Base-by-base conservation (phyloP, 371 early-diverging fungal species). In the Mortierella sp. region DNA sequence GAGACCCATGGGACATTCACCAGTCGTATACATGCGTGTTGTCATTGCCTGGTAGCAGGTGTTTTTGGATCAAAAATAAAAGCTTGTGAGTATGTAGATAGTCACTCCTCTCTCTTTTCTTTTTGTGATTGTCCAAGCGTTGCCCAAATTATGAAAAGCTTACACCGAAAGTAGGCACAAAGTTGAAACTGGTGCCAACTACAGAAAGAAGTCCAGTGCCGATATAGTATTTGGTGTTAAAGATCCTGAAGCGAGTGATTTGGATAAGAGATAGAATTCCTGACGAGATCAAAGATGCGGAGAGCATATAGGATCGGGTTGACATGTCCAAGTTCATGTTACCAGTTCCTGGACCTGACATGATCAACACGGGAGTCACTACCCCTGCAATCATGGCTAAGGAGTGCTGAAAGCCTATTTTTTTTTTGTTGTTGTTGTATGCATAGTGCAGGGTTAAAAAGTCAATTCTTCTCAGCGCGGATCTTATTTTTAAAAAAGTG, bases 361-460 rank as follows among this genome's bases (percentile, higher is more conserved):
- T 77, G 40, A 88, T 78, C 30, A 87, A 72, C 0, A 87, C 85
- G 4, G 89, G 89, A 14, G 88, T 81, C 39, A 88, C 87, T 20
- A 88, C 80, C 28, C 87, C 88, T 28, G 86, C 88, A 65, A 88
- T 84, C 54, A 88, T 87, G 28, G 87, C 84, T 60, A 88, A 64
- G 32, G 77, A 55, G 54, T 77, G 77, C 57, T 77, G 77, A 30
- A 77, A 77, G 30, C 77, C 77, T 77, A 14, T 43, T 12, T 43
- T 39, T 4, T 39, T 39, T 4, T 39, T 39, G 10, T 39, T 39
- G 10, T 39, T 39, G 39, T 39, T 43, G 43, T 43, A 6, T 43
- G 43, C 30, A 30, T 30, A 30, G 30, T 30, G 1, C 4, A 30
- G 30, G 30, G 30, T 30, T 30, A 30, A 30, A 30, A 30, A 30